Evolutionary conservation across 306 rosid species (phyloP), one percentile per base, ranked within the genome.

Genomic region (Acacia acuminata): DNA sequence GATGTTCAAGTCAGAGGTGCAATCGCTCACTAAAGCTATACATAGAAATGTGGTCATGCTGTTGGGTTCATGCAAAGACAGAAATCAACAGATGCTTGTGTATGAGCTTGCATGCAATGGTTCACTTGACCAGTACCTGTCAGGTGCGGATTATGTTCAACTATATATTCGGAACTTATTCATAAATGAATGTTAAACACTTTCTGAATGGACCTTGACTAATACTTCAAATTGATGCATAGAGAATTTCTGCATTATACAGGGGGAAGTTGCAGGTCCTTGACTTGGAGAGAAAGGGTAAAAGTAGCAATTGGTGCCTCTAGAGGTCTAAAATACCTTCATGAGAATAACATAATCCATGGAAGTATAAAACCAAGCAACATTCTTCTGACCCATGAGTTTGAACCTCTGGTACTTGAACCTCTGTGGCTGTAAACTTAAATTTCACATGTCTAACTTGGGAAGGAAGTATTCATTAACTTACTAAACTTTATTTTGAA

Each of bases 291-390:
- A 53, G 77, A 75, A 84, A 90, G 89, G 82, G 86, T 90, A 76
- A 88, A 88, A 77, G 78, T 90, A 50, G 91, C 91, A 8, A 78
- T 76, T 14, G 94, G 91, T 72, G 79, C 82, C 38, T 88, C 88
- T 17, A 88, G 78, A 81, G 94, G 94, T 32, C 71, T 90, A 51
- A 82, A 76, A 32, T 88, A 88, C 79, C 87, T 90, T 27, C 94
- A 90, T 64, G 64, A 70, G 34, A 90, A 83, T 75, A 88, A 79
- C 60, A 88, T 90, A 70, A 87, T 88, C 76, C 94, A 90, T 66
- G 86, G 91, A 84, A 88, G 85, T 51, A 82, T 90, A 73, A 88
- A 87, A 73, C 94, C 94, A 30, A 90, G 87, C 77, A 90, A 90
- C 86, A 88, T 90, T 77, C 91, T 88, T 48, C 78, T 90, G 38